Base-by-base conservation (phyloP, 2,329 filamentous ascomycete species). In the Plenodomus biglobosus region DNA sequence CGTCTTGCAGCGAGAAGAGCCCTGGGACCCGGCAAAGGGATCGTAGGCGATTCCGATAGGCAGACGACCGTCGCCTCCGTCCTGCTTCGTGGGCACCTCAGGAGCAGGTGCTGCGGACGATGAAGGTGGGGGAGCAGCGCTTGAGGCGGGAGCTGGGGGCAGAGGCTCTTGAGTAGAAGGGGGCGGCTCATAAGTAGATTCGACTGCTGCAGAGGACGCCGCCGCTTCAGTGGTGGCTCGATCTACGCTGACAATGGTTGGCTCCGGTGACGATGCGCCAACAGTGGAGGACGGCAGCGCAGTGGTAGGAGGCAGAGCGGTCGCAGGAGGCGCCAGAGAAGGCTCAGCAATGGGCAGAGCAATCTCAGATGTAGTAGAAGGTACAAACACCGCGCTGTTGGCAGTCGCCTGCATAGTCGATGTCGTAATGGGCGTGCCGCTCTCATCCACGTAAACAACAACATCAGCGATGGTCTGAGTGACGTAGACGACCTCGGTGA, bases 1-100 rank as follows among this genome's bases (percentile, higher is more conserved):
- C 5, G 79, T 76, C 70, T 92, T 94, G 80, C 90, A 95, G 46
- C 49, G 45, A 19, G 53, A 27, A 11, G 52, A 50, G 3, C 46
- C 53, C 15, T 41, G 34, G 1, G 52, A 43, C 10, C 55, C 57
- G 15, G 58, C 64, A 44, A 61, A 71, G 2, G 61, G 59, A 53
- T 71, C 67, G 41, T 68, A 72, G 1, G 68, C 66, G 22, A 72
- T 50, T 17, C 69, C 69, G 17, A 68, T 47, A 10, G 65, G 62
- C 8, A 69, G 56, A 4, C 39, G 30, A 17, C 40, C 53, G 13
- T 44, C 37, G 3, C 39, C 43, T 3, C 22, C 39, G 1, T 50
- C 35, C 35, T 37, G 44, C 13, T 43, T 21, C 36, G 42, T 34
- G 20, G 53, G 42, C 17, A 44, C 43, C 36, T 52, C 37, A 18